Base-by-base conservation (phyloP, 2,329 filamentous ascomycete genomes). In the Monilinia aucupariae region DNA sequence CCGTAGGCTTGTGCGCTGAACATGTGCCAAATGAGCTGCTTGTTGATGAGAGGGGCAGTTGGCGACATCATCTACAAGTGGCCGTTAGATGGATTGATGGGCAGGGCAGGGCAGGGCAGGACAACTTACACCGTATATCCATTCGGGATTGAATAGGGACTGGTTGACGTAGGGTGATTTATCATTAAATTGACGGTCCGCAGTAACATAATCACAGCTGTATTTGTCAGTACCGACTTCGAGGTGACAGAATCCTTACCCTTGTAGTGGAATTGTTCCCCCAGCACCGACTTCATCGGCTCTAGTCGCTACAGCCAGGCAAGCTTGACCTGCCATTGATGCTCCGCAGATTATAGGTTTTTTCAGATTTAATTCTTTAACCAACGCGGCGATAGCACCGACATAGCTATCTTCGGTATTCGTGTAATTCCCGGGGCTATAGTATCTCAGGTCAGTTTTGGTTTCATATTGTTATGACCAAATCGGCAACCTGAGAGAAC, bases 1-100 rank as follows among this genome's bases (percentile, higher is more conserved):
- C 78, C 79, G 63, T 81, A 81, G 1, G 79, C 79, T 72, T 81
- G 79, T 0, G 75, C 75, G 7, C 75, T 78, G 68, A 81, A 81
- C 13, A 77, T 64, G 65, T 81, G 79, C 79, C 79, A 81, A 65
- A 81, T 76, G 37, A 81, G 74, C 61, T 79, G 75, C 52, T 61
- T 62, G 56, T 78, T 79, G 66, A 45, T n/a, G 17, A 64, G 59
- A 37, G 64, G 61, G 1, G 56, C 49, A n/a, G 32, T 47, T 5
- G 45, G 56, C 17, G 56, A 48, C 17, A 49, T 50, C 56, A 59
- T 59, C 56, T 59, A 9, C 25, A 25, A 27, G 22, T 30, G 22
- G 9, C 1, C 5, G 15, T 39, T 50, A 27, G 56, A 3, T 59
- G 3, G 34, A 8, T 12, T 20, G 2, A 39, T 10, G 17, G n/a